Evolutionary conservation across 2,329 filamentous ascomycete species (phyloP).

Genomic region (Periglandula ipomoeae): DNA sequence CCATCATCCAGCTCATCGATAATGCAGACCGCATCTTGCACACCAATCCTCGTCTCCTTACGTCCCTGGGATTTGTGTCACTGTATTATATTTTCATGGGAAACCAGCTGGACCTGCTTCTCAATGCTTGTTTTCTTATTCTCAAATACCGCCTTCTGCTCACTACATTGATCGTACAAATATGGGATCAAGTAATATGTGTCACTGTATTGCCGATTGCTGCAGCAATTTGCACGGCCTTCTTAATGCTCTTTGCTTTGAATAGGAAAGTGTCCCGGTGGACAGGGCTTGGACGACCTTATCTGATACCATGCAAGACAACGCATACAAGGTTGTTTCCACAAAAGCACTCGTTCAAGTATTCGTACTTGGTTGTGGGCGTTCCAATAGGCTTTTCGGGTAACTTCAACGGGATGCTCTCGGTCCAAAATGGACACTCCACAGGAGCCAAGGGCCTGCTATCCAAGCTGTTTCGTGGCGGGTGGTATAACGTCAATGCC

Average conservation of each 20-base stretch:
- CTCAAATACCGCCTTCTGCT: slow-evolving; percentile 1
- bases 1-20: slow-evolving; percentile 14
- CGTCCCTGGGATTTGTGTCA: slow-evolving; percentile 3
- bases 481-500: slow-evolving; percentile 52
- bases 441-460: background rate
- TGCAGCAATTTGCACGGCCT: background rate
- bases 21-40: slow-evolving; percentile 10
- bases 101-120: slow-evolving; percentile 14
- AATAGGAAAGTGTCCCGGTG: background rate
- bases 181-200: background rate
- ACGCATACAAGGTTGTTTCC: slow-evolving; percentile 60
- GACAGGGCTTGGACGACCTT: slow-evolving; percentile 22
- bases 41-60: background rate
- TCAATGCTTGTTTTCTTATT: slow-evolving; percentile 5
- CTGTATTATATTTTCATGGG: slow-evolving; percentile 14
- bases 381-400: slow-evolving; percentile 57
- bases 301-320: slow-evolving; percentile 56
- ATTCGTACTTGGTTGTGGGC: slow-evolving; percentile 62
- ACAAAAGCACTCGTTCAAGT: slow-evolving; percentile 56
- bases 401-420: slow-evolving; percentile 45
- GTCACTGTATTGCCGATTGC: background rate
- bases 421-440: slow-evolving; percentile 24
- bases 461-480: slow-evolving; percentile 4
- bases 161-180: background rate
- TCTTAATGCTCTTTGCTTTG: background rate